Evolutionary conservation across 2,329 filamentous ascomycete species (phyloP).

Genomic region (Elsinoe ampelina): DNA sequence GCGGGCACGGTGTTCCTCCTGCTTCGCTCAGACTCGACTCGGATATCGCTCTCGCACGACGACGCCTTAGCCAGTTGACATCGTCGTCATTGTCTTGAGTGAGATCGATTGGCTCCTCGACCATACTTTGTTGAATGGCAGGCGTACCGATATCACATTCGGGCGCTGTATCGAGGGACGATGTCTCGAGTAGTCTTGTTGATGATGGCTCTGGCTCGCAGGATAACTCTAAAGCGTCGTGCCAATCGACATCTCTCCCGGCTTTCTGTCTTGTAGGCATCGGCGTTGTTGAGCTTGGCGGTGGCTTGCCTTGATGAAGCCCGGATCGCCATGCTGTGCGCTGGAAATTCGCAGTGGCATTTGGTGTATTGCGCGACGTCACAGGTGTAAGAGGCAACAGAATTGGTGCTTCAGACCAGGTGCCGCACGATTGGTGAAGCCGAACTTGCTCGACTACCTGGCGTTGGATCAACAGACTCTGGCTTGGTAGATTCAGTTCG

Average conservation of each 20-base stretch:
- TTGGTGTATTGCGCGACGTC: background rate
- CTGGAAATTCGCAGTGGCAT: background rate
- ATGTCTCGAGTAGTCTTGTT: too few relatives aligned
- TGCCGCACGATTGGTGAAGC: background rate
- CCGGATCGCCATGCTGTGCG: background rate
- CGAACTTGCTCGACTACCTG: constrained; percentile 1
- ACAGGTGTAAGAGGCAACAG: background rate
- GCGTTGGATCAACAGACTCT: background rate
- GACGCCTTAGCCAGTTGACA: too few relatives aligned
- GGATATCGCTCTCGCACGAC: too few relatives aligned
- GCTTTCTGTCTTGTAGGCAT: background rate
- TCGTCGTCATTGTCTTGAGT: too few relatives aligned
- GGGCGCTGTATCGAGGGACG: too few relatives aligned
- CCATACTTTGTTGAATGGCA: too few relatives aligned
- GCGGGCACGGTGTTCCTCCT: too few relatives aligned
- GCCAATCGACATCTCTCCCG: background rate
- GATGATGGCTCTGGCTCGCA: too few relatives aligned
- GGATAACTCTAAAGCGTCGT: background rate
- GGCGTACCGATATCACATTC: too few relatives aligned
- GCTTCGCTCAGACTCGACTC: too few relatives aligned
- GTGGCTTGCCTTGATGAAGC: background rate
- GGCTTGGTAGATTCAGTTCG: background rate
- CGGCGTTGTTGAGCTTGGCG: background rate
- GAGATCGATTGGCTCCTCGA: too few relatives aligned
- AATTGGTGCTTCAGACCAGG: background rate